Percentiles rank a stretch among this genome's conserved stretches.
These are phyloP conservation scores for Coniochaeta hoffmannii DNA, from an alignment of 2,329 filamentous ascomycete species.

Conservation along the genomic window DNA sequence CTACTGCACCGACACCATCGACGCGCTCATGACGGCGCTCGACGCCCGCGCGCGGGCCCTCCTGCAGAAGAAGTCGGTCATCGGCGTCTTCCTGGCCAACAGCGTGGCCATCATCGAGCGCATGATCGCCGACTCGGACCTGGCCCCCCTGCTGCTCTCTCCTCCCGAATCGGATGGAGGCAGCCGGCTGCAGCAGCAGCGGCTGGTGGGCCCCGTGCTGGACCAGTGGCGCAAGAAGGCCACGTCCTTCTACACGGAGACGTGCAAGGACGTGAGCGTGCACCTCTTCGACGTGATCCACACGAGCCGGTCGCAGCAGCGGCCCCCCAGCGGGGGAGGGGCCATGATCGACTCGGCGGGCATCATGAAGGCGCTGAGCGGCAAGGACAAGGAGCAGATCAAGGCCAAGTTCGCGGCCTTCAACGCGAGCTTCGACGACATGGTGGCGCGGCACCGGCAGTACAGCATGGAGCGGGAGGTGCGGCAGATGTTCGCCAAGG, in stretches of 20 bases:
- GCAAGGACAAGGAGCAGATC: constrained; percentile 91
- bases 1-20: constrained; percentile 85
- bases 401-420: constrained; percentile 94
- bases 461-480: constrained; percentile 91
- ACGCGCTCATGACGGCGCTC: constrained; percentile 67
- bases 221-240: constrained; percentile 87
- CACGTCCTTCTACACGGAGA: constrained; percentile 71
- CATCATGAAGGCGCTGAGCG: constrained; percentile 74
- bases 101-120: constrained; percentile 77
- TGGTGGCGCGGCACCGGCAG: constrained; percentile 73
- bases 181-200: too few species aligned
- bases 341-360: constrained; percentile 68
- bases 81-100: constrained; percentile 89
- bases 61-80: constrained; percentile 68
- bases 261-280: constrained; percentile 81
- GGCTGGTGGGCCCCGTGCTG: constrained; percentile 57
- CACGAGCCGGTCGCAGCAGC: constrained; percentile 64
- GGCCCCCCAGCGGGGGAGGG: constrained; percentile 65
- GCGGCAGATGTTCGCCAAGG: constrained; percentile 67
- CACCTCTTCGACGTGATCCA: constrained; percentile 87
- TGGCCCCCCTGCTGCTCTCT: constrained; percentile 66
- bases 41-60: constrained; percentile 66
- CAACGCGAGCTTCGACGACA: constrained; percentile 83
- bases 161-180: too few species aligned
- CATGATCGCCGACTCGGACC: constrained; percentile 73